Evolutionary conservation across 2,329 filamentous ascomycete genomes (phyloP), one percentile per base, ranked within the genome.

Genomic region (Colletotrichum tropicale): DNA sequence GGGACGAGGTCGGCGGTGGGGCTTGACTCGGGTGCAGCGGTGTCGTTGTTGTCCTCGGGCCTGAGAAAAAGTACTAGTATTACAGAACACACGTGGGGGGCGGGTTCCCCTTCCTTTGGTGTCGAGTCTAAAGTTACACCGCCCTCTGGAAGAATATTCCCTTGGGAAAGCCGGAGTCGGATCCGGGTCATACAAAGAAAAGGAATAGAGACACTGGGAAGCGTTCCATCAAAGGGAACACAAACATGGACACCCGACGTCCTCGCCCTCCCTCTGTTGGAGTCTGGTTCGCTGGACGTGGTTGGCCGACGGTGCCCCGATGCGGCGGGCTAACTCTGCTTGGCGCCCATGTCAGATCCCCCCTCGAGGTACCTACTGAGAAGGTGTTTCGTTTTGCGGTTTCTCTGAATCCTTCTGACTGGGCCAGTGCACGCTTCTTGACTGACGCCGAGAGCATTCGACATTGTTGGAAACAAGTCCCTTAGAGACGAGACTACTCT

Each of bases 291-390:
- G 34, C 61, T 34, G 30, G 56, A 7, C n/a, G 30, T 34, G 18
- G 28, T 28, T 68, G 24, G 52, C 36, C 15, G 36, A 62, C 56
- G 26, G n/a, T 24, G 28, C 28, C 56, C 67, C 56, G 56, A 62
- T 62, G 67, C 67, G 67, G 56, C 67, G 34, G 66, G 36, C 67
- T 70, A 70, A 52, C 12, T 34, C 24, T 52, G 8, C 67, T 70
- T 70, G 56, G 67, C 67, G 67, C 26, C 56, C 34, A 70, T 70
- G 56, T 43, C 66, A 68, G 66, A 68, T 68, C 66, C 66, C 34
- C 30, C 66, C 18, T 32, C 66, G 15, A 56, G 62, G 36, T 15
- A 34, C 66, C 32, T 52, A 68, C 15, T 34, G 28, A 24, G 52
- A 18, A 43, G 13, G 52, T 24, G 34, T 68, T 43, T 68, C 18